These are phyloP conservation scores for Athelia sp. DNA, from an alignment of 1,284 basidiomycete species.

Conservation along the genomic window DNA sequence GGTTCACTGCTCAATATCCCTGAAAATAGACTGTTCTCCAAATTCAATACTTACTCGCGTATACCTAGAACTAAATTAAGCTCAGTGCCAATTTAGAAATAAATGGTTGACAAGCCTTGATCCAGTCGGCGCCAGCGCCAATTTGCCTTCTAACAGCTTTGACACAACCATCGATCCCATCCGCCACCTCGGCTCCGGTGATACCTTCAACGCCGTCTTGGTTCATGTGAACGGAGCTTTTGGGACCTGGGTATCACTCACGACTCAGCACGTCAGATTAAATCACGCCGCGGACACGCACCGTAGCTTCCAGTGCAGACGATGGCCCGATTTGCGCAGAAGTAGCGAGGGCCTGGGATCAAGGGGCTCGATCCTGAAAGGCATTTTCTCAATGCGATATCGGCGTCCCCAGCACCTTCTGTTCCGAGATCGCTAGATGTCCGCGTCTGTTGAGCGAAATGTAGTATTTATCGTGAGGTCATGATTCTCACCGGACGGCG, in stretches of 20 bases:
- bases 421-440: conserved; percentile 67
- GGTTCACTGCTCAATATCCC: no score
- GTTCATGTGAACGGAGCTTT: conserved; percentile 39
- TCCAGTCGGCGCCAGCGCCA: conserved; percentile 66
- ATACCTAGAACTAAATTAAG: conserved; percentile 31
- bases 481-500: conserved; percentile 45
- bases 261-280: background rate
- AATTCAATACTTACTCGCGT: conserved; percentile 35
- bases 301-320: conserved; percentile 61
- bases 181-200: conserved; percentile 52
- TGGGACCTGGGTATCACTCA: conserved; percentile 39
- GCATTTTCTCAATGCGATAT: conserved; percentile 55
- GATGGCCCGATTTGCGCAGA: conserved; percentile 57
- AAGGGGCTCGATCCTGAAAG: conserved; percentile 45
- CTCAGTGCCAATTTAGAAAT: background rate
- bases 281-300: conserved; percentile 17
- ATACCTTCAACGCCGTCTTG: conserved; percentile 51
- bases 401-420: conserved; percentile 60
- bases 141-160: conserved; percentile 57
- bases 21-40: no score
- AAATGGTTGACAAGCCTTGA: conserved; percentile 37
- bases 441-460: conserved; percentile 5
- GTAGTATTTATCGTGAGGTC: background rate
- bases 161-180: conserved; percentile 52
- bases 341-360: conserved; percentile 61